phyloP scores from a whole-genome alignment of 2,329 filamentous ascomycete genomes.

The Cercospora berteroae region DNA sequence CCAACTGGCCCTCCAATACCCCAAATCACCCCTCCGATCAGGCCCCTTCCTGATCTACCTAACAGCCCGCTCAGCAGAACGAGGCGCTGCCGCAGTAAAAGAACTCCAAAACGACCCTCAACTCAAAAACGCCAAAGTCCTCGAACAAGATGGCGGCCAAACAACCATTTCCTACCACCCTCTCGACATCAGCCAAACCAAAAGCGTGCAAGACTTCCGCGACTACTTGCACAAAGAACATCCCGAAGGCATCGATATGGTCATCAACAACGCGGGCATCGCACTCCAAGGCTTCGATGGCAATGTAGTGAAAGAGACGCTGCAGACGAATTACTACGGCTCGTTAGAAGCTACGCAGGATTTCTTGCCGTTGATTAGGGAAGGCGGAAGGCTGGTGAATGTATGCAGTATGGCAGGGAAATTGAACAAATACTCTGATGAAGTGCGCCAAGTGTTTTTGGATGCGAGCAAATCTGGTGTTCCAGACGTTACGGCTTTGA shows the following conservation, averaged over 20 bases:
- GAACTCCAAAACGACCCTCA: conserved; percentile 46
- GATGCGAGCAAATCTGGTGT: conserved; percentile 28
- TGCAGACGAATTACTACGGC: conserved; percentile 54
- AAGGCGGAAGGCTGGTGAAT: conserved; percentile 51
- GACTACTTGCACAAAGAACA: conserved; percentile 46
- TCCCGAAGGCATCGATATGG: conserved; percentile 51
- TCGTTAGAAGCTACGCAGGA: conserved; percentile 48
- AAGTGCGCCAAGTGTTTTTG: conserved; percentile 46
- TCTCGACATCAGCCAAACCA: conserved; percentile 50
- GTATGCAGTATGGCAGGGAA: conserved; percentile 48
- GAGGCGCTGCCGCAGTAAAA: conserved; percentile 50
- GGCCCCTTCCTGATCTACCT: conserved; percentile 55
- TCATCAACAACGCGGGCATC: conserved; percentile 55
- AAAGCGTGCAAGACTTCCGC: conserved; percentile 47
- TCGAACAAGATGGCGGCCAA: conserved; percentile 44
- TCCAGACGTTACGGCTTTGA: conserved; percentile 47
- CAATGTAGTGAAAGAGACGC: conserved; percentile 50
- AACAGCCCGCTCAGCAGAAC: conserved; percentile 50
- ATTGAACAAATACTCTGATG: conserved; percentile 49
- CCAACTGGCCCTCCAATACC: conserved; percentile 55
- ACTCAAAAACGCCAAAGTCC: conserved; percentile 48
- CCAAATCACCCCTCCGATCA: conserved; percentile 49
- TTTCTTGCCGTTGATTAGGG: conserved; percentile 49
- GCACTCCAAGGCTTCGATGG: conserved; percentile 42
- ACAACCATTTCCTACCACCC: conserved; percentile 50